Base-by-base conservation (phyloP, 345 rosid species). In the Eucalyptus tenuipes region DNA sequence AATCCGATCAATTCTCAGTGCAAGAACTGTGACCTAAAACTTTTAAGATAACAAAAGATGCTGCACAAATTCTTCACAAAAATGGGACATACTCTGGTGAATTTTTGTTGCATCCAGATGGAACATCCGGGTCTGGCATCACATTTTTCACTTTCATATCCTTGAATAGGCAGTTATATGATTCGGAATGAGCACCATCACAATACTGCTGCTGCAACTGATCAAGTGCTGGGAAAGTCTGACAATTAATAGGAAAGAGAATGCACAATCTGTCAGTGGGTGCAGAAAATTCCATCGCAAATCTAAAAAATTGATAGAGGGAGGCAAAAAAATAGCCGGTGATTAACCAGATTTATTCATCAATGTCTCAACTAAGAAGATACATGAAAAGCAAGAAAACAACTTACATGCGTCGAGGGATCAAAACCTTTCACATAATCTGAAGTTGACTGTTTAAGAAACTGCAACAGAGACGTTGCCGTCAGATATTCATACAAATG, bases 51-150 rank as follows among this genome's bases (percentile, higher is more conserved):
- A 40, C 47, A 33, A 53, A 42, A 64, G 64, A 61, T 10, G 64
- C 85, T 48, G 15, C 8, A 20, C 47, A 18, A 87, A 53, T 87
- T 88, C 88, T 88, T 89, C 89, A 80, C 79, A 86, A 40, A 2
- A 52, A 87, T 90, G 85, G 88, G 86, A 92, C 97, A 45, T 95
- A 97, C 99, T 97, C 98, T 86, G 93, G 92, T 79, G 98, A 95
- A 92, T 92, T 94, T 66, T 93, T 93, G 92, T 95, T 95, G 82
- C 97, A 97, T 64, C 95, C 95, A 90, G 68, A 90, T 31, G 99
- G 97, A 68, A 97, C 92, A 92, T 97, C 99, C 49, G 98, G 99
- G 90, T 98, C 99, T 88, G 92, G 91, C 91, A 98, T 89, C 64
- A 95, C 88, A 89, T 95, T 96, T 89, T 93, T 95, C 75, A 94